A percentile compares a stretch with the other conserved stretches of the same genome.
Conservation (phyloP, 2,329 filamentous ascomycete genomes). For the Periglandula ipomoeae region DNA sequence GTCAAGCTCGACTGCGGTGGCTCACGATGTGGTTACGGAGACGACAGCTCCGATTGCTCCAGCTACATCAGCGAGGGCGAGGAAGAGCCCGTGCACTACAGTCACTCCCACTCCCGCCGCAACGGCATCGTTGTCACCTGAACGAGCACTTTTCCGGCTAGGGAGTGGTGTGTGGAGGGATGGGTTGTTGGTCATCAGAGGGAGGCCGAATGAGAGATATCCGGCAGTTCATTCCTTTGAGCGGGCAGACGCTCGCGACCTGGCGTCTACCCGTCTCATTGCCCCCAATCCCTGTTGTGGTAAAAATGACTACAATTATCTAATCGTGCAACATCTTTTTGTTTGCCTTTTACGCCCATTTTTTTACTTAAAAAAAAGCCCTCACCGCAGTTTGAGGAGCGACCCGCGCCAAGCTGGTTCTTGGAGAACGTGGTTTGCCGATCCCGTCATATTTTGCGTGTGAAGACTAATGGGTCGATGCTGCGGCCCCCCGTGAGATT, state of each 20-base stretch:
- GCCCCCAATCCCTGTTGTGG: constrained; percentile 18
- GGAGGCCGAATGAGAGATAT: constrained; percentile 19
- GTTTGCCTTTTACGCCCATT: constrained; percentile 8
- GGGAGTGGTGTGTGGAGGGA: neutral
- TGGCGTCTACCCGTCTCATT: constrained; percentile 21
- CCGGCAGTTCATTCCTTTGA: constrained; percentile 26
- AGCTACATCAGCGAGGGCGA: constrained; percentile 55
- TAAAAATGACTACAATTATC: constrained; percentile 7
- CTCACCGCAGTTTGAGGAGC: constrained; percentile 20
- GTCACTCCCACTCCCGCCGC: constrained; percentile 47
- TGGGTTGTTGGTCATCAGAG: constrained; percentile 4
- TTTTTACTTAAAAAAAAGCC: constrained; percentile 10
- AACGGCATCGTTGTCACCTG: constrained; percentile 52
- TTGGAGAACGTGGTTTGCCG: constrained; percentile 20
- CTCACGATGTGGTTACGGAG: constrained; percentile 72
- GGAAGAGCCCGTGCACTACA: constrained; percentile 32
- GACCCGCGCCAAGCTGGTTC: constrained; percentile 33
- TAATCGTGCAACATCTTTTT: constrained; percentile 7
- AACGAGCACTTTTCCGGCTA: constrained; percentile 7
- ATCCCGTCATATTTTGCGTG: constrained; percentile 12
- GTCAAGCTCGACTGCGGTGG: constrained; percentile 96
- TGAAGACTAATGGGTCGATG: constrained; percentile 41
- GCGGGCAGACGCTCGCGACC: constrained; percentile 16
- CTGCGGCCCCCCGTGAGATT: constrained; percentile 33
- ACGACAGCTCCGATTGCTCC: constrained; percentile 61